Percentiles rank a stretch among this genome's conserved stretches.
phyloP scores from a whole-genome alignment of 2,329 filamentous ascomycete species.

The Verticillium longisporum region DNA sequence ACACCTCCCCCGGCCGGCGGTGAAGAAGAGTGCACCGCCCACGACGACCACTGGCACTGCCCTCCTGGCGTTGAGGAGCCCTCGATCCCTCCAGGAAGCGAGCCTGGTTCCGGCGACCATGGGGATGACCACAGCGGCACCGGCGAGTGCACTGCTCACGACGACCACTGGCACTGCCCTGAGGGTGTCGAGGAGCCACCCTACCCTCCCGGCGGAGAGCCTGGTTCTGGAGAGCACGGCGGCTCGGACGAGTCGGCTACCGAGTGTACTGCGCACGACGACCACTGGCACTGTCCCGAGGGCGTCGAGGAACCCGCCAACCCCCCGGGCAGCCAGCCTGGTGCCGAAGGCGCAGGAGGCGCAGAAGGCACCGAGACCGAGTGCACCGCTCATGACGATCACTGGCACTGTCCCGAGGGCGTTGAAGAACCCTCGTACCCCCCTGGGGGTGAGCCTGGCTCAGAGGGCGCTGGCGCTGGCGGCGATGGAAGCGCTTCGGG shows the following conservation, averaged over 20 bases:
- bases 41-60: constrained; percentile 9
- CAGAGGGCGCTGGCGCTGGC: neutral
- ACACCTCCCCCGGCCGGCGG: neutral
- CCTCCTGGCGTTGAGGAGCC: neutral
- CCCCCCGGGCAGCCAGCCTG: neutral
- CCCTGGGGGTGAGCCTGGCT: neutral
- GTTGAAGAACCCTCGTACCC: neutral
- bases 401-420: constrained; percentile 8
- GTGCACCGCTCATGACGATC: neutral
- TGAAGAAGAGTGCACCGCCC: neutral
- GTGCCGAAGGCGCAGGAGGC: neutral
- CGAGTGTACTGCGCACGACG: neutral
- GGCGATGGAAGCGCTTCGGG: neutral
- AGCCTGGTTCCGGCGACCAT: neutral
- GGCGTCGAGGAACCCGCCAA: neutral
- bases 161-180: constrained; percentile 9
- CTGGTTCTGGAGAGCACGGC: neutral
- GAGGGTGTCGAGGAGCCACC: constrained; percentile 3
- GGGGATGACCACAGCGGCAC: neutral
- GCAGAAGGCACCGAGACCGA: neutral
- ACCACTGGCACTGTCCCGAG: constrained; percentile 8
- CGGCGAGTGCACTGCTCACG: constrained; percentile 1
- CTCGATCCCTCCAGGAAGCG: neutral
- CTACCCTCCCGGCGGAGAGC: neutral
- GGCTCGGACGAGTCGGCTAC: neutral